Conservation (phyloP, 2,329 filamentous ascomycete genomes). For the Pseudocercospora fuligena region DNA sequence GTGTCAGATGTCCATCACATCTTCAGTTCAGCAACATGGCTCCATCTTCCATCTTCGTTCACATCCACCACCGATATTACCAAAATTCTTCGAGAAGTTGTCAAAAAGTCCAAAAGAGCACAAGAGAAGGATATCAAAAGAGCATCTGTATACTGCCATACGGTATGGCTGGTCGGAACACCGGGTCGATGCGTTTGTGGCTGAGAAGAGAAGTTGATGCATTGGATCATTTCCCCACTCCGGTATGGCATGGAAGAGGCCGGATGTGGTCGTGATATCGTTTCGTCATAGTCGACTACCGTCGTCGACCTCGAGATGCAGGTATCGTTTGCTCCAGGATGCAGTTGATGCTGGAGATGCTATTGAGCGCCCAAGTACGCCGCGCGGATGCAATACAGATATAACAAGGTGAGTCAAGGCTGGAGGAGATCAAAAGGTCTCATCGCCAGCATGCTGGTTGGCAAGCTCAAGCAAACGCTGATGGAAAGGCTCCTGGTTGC, state of each 20-base stretch:
- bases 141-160: conserved; percentile 8
- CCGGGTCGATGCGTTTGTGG: conserved; percentile 7
- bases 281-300: conserved; percentile 29
- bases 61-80: conserved; percentile 19
- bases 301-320: conserved; percentile 28
- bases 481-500: conserved; percentile 39
- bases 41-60: conserved; percentile 7
- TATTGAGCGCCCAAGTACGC: conserved; percentile 20
- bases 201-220: conserved; percentile 29
- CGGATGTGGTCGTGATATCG: conserved; percentile 32
- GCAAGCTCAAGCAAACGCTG: conserved; percentile 39
- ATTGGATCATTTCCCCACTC: conserved; percentile 25
- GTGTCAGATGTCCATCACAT: conserved; percentile 16
- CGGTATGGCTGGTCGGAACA: conserved; percentile 2
- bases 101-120: conserved; percentile 17
- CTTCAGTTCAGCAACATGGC: conserved; percentile 14
- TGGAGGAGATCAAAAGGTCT: conserved; percentile 11
- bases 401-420: conserved; percentile 14
- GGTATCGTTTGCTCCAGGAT: conserved; percentile 22
- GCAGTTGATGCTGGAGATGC: conserved; percentile 25
- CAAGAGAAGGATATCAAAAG: conserved; percentile 20
- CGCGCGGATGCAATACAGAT: conserved; percentile 25
- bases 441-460: conserved; percentile 26
- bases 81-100: conserved; percentile 6
- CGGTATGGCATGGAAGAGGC: conserved; percentile 13